These are phyloP conservation scores for Ustilago bromivora DNA, from an alignment of 1,284 basidiomycete genomes.

Conservation along the genomic window DNA sequence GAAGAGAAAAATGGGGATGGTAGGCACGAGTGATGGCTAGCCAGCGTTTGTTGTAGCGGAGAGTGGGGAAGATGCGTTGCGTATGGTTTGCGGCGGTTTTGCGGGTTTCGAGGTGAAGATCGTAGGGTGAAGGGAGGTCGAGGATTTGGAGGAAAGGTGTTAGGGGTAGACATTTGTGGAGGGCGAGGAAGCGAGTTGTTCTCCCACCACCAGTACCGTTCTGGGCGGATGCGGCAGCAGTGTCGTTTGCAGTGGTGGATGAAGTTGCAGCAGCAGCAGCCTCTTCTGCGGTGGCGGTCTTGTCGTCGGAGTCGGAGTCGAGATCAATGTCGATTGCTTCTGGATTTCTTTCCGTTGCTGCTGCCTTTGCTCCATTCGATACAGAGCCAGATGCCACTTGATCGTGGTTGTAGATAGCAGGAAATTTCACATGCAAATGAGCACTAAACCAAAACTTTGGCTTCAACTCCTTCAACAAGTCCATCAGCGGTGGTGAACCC, in stretches of 20 bases:
- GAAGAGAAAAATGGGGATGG: constrained; percentile 79
- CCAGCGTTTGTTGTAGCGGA: constrained; percentile 84
- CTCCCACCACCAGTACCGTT: not conserved
- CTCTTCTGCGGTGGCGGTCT: constrained; percentile 1
- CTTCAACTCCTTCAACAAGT: constrained; percentile 79
- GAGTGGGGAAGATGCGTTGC: constrained; percentile 66
- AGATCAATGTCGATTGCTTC: constrained; percentile 54
- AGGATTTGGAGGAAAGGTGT: constrained; percentile 78
- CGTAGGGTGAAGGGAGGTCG: constrained; percentile 39
- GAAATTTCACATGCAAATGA: constrained; percentile 85
- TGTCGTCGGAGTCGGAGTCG: constrained; percentile 43
- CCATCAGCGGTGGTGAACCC: constrained; percentile 89
- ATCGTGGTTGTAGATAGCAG: constrained; percentile 46
- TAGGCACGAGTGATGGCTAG: constrained; percentile 90
- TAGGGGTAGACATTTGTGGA: constrained; percentile 89
- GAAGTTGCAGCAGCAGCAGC: not conserved
- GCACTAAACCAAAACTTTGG: constrained; percentile 96
- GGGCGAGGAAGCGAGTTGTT: constrained; percentile 84
- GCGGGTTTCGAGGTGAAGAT: constrained; percentile 29
- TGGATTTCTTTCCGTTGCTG: constrained; percentile 27
- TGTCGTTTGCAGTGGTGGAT: not conserved
- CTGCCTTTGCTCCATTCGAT: not conserved
- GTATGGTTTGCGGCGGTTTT: constrained; percentile 15
- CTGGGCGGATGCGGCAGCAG: not conserved
- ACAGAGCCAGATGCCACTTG: not conserved